Evolutionary conservation across 306 rosid genomes (phyloP).

Genomic region (Calophaca sinica): DNA sequence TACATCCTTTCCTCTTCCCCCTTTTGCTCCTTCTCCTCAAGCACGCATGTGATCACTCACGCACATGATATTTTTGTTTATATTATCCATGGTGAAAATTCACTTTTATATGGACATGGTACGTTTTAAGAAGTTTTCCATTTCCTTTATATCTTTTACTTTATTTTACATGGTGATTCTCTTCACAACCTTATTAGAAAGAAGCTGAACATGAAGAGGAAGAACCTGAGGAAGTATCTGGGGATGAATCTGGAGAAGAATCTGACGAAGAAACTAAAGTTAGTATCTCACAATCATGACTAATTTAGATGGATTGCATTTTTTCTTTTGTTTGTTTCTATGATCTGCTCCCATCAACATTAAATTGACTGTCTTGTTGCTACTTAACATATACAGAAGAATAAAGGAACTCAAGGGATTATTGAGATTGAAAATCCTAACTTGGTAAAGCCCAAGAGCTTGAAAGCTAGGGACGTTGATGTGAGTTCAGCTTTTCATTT

Average conservation of each 20-base stretch:
- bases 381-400: conserved; percentile 62
- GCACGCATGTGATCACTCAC: neutral
- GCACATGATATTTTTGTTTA: neutral
- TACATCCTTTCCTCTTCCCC: neutral
- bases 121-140: neutral
- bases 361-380: conserved; percentile 27
- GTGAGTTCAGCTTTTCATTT: conserved; percentile 57
- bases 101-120: conserved; percentile 5
- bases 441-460: conserved; percentile 73
- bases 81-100: conserved; percentile 8
- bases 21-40: conserved; percentile 27
- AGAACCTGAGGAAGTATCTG: conserved; percentile 62
- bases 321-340: conserved; percentile 28
- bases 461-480: conserved; percentile 81
- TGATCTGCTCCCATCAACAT: neutral
- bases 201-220: conserved; percentile 67
- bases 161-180: conserved; percentile 40
- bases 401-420: conserved; percentile 83
- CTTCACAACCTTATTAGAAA: conserved; percentile 56
- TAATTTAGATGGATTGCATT: conserved; percentile 1
- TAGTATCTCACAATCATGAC: conserved; percentile 39
- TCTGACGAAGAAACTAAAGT: conserved; percentile 72
- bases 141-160: conserved; percentile 5
- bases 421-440: conserved; percentile 96
- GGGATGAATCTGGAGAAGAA: conserved; percentile 53